Conservation (phyloP, 1,284 basidiomycete species). For the Erythrobasidium hasegawianum region DNA sequence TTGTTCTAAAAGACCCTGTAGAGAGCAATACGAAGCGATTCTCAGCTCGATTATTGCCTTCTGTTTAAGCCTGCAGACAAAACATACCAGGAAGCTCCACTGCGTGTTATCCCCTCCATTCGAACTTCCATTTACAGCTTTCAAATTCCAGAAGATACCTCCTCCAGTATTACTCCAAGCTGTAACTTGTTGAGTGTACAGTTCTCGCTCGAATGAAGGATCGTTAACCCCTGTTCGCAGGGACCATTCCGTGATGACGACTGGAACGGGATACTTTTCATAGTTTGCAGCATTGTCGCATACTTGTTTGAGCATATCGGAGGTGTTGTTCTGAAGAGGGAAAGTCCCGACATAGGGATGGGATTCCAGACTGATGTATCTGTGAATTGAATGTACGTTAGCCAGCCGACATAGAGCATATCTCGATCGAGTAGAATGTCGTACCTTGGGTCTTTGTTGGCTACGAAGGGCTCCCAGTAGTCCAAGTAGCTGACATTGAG, state of each 20-base stretch:
- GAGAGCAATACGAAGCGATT: too few relatives aligned
- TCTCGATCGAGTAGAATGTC: neutral
- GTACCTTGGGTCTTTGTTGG: slow-evolving; percentile 18
- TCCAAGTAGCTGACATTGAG: slow-evolving; percentile 16
- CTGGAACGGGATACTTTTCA: slow-evolving; percentile 42
- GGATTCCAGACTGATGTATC: slow-evolving; percentile 41
- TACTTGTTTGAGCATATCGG: slow-evolving; percentile 31
- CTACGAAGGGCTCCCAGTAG: slow-evolving; percentile 35
- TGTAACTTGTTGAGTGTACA: slow-evolving; percentile 43
- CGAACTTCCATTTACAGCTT: slow-evolving; percentile 27
- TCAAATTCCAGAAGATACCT: slow-evolving; percentile 26
- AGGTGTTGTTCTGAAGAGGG: slow-evolving; percentile 42
- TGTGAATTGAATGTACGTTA: too few relatives aligned
- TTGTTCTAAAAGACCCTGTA: slow-evolving; percentile 3
- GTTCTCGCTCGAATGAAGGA: slow-evolving; percentile 42
- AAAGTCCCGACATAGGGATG: slow-evolving; percentile 44
- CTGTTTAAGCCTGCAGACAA: too few relatives aligned
- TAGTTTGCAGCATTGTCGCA: slow-evolving; percentile 42
- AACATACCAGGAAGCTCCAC: slow-evolving; percentile 16
- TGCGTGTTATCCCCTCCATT: slow-evolving; percentile 26
- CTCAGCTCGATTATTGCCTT: too few relatives aligned
- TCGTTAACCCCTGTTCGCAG: slow-evolving; percentile 43
- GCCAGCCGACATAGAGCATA: too few relatives aligned
- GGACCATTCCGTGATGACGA: slow-evolving; percentile 44
- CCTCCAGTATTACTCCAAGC: slow-evolving; percentile 41